Conservation (phyloP, 2,329 filamentous ascomycete genomes). For the Aureobasidium sp. region DNA sequence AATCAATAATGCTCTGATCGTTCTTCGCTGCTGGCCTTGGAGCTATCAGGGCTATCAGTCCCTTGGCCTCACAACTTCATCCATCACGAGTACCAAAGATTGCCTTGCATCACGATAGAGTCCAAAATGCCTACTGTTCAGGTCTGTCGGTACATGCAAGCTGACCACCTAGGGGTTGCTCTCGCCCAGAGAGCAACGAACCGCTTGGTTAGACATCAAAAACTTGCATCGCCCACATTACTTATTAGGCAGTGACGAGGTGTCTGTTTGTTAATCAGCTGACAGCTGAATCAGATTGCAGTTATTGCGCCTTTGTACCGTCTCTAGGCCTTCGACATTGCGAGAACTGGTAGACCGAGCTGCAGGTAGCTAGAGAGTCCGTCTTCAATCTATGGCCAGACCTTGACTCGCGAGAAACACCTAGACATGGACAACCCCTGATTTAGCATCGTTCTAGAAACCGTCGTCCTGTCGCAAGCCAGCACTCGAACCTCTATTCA, state of each 20-base stretch:
- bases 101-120: not conserved
- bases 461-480: too few species aligned
- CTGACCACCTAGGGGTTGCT: not conserved
- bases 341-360: not conserved
- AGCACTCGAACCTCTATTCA: not conserved
- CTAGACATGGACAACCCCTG: not conserved
- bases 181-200: not conserved
- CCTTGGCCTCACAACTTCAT: not conserved
- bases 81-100: not conserved
- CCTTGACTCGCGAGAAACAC: not conserved
- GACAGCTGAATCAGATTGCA: not conserved
- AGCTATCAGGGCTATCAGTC: not conserved
- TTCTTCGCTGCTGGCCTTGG: not conserved
- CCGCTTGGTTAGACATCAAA: not conserved
- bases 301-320: not conserved
- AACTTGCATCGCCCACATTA: not conserved
- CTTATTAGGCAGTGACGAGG: too few species aligned
- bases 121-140: not conserved
- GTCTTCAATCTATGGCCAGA: not conserved
- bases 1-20: not conserved
- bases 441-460: too few species aligned
- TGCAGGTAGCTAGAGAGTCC: not conserved
- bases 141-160: not conserved
- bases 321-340: not conserved
- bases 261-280: not conserved